Evolutionary conservation across 1,139 yeast genomes (phyloP), one percentile per base, ranked within the genome.

Genomic region (Schwanniomyces etchellsii): DNA sequence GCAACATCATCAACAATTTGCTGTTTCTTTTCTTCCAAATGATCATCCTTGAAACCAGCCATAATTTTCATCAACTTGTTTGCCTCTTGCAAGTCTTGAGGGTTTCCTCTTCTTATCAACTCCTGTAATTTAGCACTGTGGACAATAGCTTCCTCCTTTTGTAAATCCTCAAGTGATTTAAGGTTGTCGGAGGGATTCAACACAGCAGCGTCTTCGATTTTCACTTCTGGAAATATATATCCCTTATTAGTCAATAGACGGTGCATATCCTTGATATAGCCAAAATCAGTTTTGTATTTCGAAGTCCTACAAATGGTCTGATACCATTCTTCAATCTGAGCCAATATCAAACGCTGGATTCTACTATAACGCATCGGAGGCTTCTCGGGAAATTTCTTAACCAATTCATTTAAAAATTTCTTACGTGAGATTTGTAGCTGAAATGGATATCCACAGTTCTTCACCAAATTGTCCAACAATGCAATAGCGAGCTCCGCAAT

Each of bases 381-480:
- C 50, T 88, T 76, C 52, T 89, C 97, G 2, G 98, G 97, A 60
- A 91, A 93, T 52, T 89, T 63, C 47, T 85, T 82, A 20, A 91
- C 98, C 50, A 91, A 71, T 49, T 88, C 96, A 55, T 91, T 91
- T 50, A 91, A 68, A 46, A 91, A 91, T 52, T 91, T 98, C 58
- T 91, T 91, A 39, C 97, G 74, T 5, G 96, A 84, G 33, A 91
- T 85, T 60, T 93, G 98, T 33, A 91, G 68, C 43, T 91, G 98
- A 62, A 91, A 79, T 4, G 98, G 96, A 55, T 89, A 93, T 3
- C 98, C 98, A 64, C 99, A 91, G 59, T 91, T 91, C 61, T 91
- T 91, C 33, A 91, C 98, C 46, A 93, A 68, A 37, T 86, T 88
- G 52, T 91, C 99, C 43, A 91, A 73, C 33, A 82, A 52, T 4